Evolutionary conservation across 1,284 basidiomycete genomes (phyloP).

Genomic region (Phylloboletellus chloephorus): DNA sequence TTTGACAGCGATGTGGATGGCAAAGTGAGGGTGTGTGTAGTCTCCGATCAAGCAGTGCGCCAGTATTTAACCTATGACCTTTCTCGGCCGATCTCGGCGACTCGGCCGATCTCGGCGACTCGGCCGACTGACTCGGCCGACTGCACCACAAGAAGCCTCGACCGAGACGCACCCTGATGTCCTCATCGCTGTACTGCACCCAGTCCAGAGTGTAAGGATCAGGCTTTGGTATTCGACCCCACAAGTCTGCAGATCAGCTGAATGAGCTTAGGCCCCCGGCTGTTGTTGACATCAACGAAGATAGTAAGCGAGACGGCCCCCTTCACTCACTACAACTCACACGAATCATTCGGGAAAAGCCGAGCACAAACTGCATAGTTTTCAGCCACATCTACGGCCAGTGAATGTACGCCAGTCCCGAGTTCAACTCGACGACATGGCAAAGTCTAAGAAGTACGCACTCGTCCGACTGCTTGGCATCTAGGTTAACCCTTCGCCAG

Average conservation of each 20-base stretch:
- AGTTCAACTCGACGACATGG: slow-evolving; percentile 52
- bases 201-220: too few species aligned
- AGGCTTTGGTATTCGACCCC: too few species aligned
- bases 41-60: too few species aligned
- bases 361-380: slow-evolving; percentile 37
- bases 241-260: too few species aligned
- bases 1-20: slow-evolving; percentile 2
- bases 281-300: too few species aligned
- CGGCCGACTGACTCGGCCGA: too few species aligned
- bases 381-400: slow-evolving; percentile 35
- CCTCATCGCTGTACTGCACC: too few species aligned
- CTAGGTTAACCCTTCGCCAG: slow-evolving; percentile 34
- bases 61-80: slow-evolving; percentile 1
- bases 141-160: too few species aligned
- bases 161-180: too few species aligned
- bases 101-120: slow-evolving; percentile 21
- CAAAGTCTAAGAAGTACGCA: slow-evolving; percentile 77
- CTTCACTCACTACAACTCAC: too few species aligned
- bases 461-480: background rate
- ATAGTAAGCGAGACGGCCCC: too few species aligned
- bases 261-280: too few species aligned
- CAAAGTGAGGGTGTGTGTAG: background rate
- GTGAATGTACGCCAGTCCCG: slow-evolving; percentile 10
- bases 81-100: slow-evolving; percentile 20
- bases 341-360: slow-evolving; percentile 25